A percentile compares a stretch with the other conserved stretches of the same genome.
Conservation (phyloP, 768 basidiomycete genomes). For the Leucocoprinus leucothites region DNA sequence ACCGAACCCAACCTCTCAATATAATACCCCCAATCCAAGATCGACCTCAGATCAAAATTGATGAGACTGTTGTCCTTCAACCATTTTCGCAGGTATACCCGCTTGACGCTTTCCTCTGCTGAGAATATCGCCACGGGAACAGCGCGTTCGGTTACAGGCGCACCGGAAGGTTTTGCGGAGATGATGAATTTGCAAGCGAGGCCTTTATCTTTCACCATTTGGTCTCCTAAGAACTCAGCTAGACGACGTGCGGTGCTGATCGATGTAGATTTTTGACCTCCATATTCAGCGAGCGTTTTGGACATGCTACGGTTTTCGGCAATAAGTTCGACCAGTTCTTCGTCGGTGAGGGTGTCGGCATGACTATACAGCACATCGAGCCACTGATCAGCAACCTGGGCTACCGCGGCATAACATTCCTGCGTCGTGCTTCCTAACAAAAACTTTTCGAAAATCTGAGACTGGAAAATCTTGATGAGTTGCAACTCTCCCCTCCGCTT, state of each 20-base stretch:
- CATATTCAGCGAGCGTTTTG: slow-evolving; percentile 94
- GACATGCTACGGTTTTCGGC: slow-evolving; percentile 99
- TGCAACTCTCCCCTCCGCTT: slow-evolving; percentile 97
- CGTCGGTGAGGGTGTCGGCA: slow-evolving; percentile 81
- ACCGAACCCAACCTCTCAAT: slow-evolving; percentile 97
- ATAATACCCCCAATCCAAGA: slow-evolving; percentile 98
- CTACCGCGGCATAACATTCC: slow-evolving; percentile 94
- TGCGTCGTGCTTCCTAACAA: slow-evolving; percentile 89
- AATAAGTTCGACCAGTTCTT: slow-evolving; percentile 96
- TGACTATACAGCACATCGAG: slow-evolving; percentile 90
- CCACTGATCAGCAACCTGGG: slow-evolving; percentile 94
- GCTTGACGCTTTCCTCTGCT: slow-evolving; percentile 88
- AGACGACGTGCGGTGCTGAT: slow-evolving; percentile 94
- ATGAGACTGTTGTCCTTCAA: slow-evolving; percentile 87
- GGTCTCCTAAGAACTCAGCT: slow-evolving; percentile 94
- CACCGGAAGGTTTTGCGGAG: slow-evolving; percentile 86
- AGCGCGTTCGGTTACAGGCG: slow-evolving; percentile 95
- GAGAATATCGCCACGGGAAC: slow-evolving; percentile 98
- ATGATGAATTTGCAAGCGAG: slow-evolving; percentile 99
- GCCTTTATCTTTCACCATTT: slow-evolving; percentile 99
- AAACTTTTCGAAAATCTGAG: slow-evolving; percentile 97
- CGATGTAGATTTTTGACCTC: slow-evolving; percentile 94
- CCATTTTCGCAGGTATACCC: slow-evolving; percentile 92
- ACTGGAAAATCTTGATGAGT: slow-evolving; percentile 99
- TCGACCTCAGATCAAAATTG: slow-evolving; percentile 88